Evolutionary conservation across 1,284 basidiomycete genomes (phyloP).

Genomic region (Xanthoconium separans): DNA sequence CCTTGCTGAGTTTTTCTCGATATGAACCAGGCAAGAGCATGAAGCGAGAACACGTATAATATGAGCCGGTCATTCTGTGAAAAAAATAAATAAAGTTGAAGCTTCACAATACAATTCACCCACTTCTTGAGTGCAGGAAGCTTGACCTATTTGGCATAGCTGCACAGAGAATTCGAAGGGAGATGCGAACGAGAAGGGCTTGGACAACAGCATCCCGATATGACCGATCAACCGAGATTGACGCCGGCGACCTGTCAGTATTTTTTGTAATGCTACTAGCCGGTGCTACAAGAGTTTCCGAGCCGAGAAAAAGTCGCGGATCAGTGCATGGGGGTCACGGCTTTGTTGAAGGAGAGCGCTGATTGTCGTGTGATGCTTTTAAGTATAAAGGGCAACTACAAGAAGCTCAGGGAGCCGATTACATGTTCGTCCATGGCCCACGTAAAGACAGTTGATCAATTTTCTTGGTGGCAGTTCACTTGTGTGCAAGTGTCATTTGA

Average conservation of each 20-base stretch:
- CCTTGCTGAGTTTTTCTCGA: conserved; percentile 1
- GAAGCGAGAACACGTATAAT: neutral
- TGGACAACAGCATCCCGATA: neutral
- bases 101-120: neutral
- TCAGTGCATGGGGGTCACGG: neutral
- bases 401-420: conserved; percentile 17
- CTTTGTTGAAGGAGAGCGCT: neutral
- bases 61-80: neutral
- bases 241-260: conserved; percentile 7
- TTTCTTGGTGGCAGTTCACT: neutral
- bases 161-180: neutral
- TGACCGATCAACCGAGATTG: conserved; percentile 5
- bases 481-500: neutral
- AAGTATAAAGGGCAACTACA: neutral
- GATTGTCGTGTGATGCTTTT: neutral
- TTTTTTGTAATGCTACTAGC: conserved; percentile 4
- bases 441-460: conserved; percentile 14
- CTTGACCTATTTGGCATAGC: neutral
- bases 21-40: neutral
- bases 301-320: conserved; percentile 7
- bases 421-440: conserved; percentile 15
- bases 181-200: neutral
- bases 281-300: conserved; percentile 2
- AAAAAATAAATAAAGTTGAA: neutral
- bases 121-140: neutral